Conservation (phyloP, 106 monocot genomes). For the Dendrobium officinale region DNA sequence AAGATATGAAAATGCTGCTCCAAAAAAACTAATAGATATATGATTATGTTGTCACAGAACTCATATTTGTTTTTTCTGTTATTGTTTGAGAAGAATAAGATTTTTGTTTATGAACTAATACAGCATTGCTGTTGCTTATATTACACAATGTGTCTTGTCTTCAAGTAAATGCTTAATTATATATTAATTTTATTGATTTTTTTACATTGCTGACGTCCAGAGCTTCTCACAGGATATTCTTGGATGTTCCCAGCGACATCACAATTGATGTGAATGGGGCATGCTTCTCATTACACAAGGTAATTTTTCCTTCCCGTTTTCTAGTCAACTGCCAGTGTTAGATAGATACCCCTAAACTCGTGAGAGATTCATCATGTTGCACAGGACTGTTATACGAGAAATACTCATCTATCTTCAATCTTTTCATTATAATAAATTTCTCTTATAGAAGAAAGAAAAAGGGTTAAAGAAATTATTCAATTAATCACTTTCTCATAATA, state of each 20-base stretch:
- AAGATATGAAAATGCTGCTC: too few relatives aligned
- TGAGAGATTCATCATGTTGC: neutral
- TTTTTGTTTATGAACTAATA: too few relatives aligned
- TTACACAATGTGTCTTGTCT: too few relatives aligned
- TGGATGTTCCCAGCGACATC: conserved; percentile 52
- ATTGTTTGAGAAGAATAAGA: too few relatives aligned
- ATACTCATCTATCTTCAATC: neutral
- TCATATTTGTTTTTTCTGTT: too few relatives aligned
- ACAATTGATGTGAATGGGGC: conserved; percentile 34
- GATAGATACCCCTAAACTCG: neutral
- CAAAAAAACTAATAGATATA: too few relatives aligned
- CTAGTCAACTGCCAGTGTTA: neutral
- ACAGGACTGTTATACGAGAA: neutral
- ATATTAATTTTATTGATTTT: neutral
- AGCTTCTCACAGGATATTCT: conserved; percentile 22
- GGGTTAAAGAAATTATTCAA: neutral
- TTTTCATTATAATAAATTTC: neutral
- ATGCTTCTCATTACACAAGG: conserved; percentile 43
- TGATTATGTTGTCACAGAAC: too few relatives aligned
- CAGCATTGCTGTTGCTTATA: too few relatives aligned
- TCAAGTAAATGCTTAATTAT: neutral
- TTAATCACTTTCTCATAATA: neutral
- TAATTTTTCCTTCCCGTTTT: conserved; percentile 8
- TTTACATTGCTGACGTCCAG: neutral
- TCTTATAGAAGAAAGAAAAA: neutral